Evolutionary conservation across 1,139 yeast species (phyloP).

Genomic region (Zygosaccharomyces pseudobailii): DNA sequence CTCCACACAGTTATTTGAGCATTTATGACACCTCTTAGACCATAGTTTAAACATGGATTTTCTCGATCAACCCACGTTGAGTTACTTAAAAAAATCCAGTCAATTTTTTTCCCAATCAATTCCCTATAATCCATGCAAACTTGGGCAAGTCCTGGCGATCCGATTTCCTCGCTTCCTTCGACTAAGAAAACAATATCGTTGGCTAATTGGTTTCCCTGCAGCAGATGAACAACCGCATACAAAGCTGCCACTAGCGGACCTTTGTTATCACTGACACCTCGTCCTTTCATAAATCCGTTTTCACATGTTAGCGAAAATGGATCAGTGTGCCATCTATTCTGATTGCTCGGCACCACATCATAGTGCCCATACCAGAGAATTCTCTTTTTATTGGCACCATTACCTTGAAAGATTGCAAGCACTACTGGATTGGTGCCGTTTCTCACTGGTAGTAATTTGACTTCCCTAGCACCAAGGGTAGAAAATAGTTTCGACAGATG

Average conservation of each 20-base stretch:
- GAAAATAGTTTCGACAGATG: slow-evolving; percentile 59
- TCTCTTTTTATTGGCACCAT: slow-evolving; percentile 35
- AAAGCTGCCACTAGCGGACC: slow-evolving; percentile 92
- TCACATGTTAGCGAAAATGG: slow-evolving; percentile 73
- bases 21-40: slow-evolving; percentile 85
- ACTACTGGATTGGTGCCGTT: slow-evolving; percentile 78
- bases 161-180: slow-evolving; percentile 96
- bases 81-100: slow-evolving; percentile 85
- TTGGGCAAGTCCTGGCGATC: slow-evolving; percentile 77
- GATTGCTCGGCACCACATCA: slow-evolving; percentile 76
- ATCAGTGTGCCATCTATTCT: slow-evolving; percentile 65
- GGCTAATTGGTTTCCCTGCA: slow-evolving; percentile 47
- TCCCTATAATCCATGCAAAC: slow-evolving; percentile 49
- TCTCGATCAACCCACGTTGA: slow-evolving; percentile 91
- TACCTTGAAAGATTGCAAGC: slow-evolving; percentile 60
- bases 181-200: slow-evolving; percentile 78
- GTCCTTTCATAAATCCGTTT: slow-evolving; percentile 82
- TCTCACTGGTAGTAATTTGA: slow-evolving; percentile 66
- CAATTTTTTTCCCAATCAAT: slow-evolving; percentile 60
- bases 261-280: slow-evolving; percentile 93
- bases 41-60: slow-evolving; percentile 89
- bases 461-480: slow-evolving; percentile 64
- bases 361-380: slow-evolving; percentile 93
- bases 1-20: slow-evolving; percentile 67
- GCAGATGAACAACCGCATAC: slow-evolving; percentile 76